Evolutionary conservation across 768 basidiomycete species (phyloP), one percentile per base, ranked within the genome.

Genomic region (Russula sp.): DNA sequence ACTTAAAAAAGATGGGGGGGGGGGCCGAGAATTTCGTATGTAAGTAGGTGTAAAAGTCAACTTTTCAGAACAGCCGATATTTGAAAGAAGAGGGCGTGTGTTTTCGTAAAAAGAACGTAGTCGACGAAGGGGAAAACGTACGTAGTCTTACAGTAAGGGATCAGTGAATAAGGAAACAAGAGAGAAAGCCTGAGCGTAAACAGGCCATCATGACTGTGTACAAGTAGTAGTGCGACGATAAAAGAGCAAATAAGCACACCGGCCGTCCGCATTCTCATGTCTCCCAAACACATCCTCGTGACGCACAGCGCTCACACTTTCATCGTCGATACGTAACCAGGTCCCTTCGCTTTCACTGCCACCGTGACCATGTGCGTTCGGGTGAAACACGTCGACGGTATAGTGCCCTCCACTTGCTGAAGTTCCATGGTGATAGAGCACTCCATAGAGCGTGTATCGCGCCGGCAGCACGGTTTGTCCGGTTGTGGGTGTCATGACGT

Each of bases 301-400:
- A 22, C 81, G 77, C 42, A 96, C 82, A 68, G 90, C 85, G 34
- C 86, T 85, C 30, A 95, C 88, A 9, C 86, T 77, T 74, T 96
- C 95, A 72, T 98, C 96, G 74, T 98, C 94, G 59, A 98, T 89
- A 55, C 94, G 86, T 63, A 97, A 80, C 96, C 96, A 98, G 13
- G 84, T 86, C 61, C 89, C 86, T 32, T n/a, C 38, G 5, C 80
- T 79, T 22, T 10, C 46, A 24, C 24, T 5, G 24, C 7, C 48
- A 24, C 80, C 76, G 73, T 81, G 83, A 24, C 80, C 76, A 73
- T 81, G 83, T 44, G 85, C 80, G 67, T 83, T 83, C 2, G 88
- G 89, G 69, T 92, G 88, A 2, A 95, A 78, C 14, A 95, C 89
- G 71, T 94, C 90, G 52, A 96, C 83, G 2, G 95, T 98, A 77